Evolutionary conservation across 208 protist species (phyloP), one percentile per base, ranked within the genome.

Genomic region (Plasmodiophora brassicae): DNA sequence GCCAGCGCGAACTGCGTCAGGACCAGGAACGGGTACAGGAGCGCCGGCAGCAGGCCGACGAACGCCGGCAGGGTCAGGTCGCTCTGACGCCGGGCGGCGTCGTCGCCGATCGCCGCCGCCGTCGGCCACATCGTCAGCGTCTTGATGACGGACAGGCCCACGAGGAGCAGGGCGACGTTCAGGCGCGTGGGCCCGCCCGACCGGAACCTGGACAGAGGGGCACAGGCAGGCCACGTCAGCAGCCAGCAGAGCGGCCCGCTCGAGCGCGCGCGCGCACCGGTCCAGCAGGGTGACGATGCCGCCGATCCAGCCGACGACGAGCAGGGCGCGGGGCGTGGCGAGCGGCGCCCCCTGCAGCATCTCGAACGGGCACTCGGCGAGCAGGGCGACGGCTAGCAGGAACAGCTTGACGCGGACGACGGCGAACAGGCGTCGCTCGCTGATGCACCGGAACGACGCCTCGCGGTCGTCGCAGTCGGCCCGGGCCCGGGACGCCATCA

Each of bases 131-230:
- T 14, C 5, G 65, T 78, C 65, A 32, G 14, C 14, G 14, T 36
- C n/a, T 78, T 78, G 14, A 78, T 14, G 5, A 32, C 65, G n/a
- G 32, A 36, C 65, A 78, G n/a, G 20, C 10, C 5, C 5, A 78
- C 5, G 65, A 8, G 20, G 10, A 78, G 65, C 14, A 5, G 41
- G 65, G n/a, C 5, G n/a, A 78, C 41, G 65, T 5, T 44, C 65
- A 36, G 65, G 65, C 65, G 65, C 14, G 65, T 78, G 65, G 65
- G n/a, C n/a, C n/a, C n/a, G n/a, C n/a, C n/a, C n/a, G n/a, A n/a
- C n/a, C n/a, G n/a, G n/a, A n/a, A n/a, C n/a, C n/a, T n/a, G n/a
- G n/a, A n/a, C n/a, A n/a, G n/a, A n/a, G n/a, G n/a, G n/a, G n/a
- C n/a, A n/a, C n/a, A n/a, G n/a, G n/a, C n/a, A n/a, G n/a, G n/a